Evolutionary conservation across 2,329 filamentous ascomycete genomes (phyloP).

Genomic region (Plectosphaerella sp.): DNA sequence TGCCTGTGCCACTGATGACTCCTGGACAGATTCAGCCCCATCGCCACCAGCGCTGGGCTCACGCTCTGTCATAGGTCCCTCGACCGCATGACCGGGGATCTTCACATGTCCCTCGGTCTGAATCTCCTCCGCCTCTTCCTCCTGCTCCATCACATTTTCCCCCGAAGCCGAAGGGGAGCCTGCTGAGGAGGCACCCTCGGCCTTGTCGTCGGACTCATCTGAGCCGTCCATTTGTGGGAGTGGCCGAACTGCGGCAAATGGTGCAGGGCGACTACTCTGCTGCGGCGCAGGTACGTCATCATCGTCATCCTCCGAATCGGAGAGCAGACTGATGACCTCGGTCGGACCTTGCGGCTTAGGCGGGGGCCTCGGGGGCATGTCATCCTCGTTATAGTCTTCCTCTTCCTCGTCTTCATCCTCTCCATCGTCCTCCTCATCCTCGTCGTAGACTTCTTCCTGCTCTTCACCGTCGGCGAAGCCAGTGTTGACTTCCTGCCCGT

Average conservation of each 20-base stretch:
- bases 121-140: conserved; percentile 5
- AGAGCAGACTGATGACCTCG: conserved; percentile 11
- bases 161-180: not conserved
- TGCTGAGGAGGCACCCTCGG: too few relatives aligned
- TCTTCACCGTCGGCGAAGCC: conserved; percentile 5
- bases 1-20: too few relatives aligned
- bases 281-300: not conserved
- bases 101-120: not conserved
- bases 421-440: conserved; percentile 8
- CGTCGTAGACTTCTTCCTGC: conserved; percentile 6
- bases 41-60: not conserved
- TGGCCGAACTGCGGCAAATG: not conserved
- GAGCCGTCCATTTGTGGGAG: conserved; percentile 8
- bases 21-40: not conserved
- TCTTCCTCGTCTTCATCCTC: conserved; percentile 12
- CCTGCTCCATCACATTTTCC: conserved; percentile 2
- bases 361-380: not conserved
- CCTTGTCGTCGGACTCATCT: not conserved
- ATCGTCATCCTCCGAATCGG: conserved; percentile 12
- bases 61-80: not conserved
- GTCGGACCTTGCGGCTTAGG: conserved; percentile 2
- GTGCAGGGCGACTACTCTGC: not conserved
- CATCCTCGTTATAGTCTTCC: conserved; percentile 7
- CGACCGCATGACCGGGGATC: not conserved
- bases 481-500: conserved; percentile 4